A percentile compares a stretch with the other conserved stretches of the same genome.
Evolutionary conservation across 139 green algal species (phyloP).

Genomic region (Coccomyxa sp.): DNA sequence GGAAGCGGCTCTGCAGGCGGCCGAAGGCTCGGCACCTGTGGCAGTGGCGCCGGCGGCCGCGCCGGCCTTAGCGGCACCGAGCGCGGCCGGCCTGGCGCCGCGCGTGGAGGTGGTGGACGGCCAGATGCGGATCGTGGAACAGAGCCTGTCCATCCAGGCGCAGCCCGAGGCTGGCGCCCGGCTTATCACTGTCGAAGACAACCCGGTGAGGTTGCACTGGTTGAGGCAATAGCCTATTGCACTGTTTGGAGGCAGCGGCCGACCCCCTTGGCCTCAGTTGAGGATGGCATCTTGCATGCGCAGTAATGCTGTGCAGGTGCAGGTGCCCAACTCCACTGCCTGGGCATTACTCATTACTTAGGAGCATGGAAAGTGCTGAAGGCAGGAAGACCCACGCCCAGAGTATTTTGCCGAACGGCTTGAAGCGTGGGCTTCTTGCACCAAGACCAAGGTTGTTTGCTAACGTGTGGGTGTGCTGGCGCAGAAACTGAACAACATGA

Average conservation of each 20-base stretch:
- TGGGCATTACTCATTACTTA: too few species aligned
- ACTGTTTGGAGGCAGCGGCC: too few species aligned
- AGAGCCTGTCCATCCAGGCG: conserved; percentile 53
- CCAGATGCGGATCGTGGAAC: conserved; percentile 41
- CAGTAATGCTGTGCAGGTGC: too few species aligned
- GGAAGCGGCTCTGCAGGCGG: neutral
- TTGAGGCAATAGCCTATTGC: neutral
- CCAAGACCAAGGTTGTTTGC: neutral
- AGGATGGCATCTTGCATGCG: too few species aligned
- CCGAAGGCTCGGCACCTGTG: neutral
- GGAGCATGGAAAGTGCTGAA: too few species aligned
- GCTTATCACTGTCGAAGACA: conserved; percentile 24
- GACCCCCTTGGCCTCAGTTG: too few species aligned
- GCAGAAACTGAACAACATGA: conserved; percentile 36
- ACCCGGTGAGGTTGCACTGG: neutral
- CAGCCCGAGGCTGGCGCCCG: conserved; percentile 26
- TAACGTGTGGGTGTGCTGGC: neutral
- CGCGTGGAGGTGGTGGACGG: conserved; percentile 46
- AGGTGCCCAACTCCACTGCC: too few species aligned
- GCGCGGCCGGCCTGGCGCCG: neutral
- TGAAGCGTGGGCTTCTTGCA: neutral
- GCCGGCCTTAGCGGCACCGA: too few species aligned
- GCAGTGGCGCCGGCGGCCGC: too few species aligned
- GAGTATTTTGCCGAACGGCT: neutral
- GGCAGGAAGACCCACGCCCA: neutral